Conservation (phyloP, 768 basidiomycete species). For the Paxillus rubicundulus region DNA sequence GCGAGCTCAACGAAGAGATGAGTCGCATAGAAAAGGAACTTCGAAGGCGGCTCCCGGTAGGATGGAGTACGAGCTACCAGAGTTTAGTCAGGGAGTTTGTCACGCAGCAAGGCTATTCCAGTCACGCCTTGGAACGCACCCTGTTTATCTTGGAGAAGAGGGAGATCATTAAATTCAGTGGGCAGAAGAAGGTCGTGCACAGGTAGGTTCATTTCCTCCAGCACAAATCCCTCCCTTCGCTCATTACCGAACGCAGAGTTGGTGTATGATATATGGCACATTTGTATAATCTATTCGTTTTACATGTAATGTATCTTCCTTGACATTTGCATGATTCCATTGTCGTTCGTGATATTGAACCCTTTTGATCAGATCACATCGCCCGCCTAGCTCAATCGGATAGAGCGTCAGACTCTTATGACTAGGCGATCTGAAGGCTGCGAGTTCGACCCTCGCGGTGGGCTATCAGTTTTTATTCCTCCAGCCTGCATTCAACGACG, state of each 20-base stretch:
- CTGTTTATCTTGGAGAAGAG: slow-evolving; percentile 92
- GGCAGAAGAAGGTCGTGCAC: slow-evolving; percentile 57
- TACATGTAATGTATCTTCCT: not conserved
- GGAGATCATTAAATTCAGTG: slow-evolving; percentile 81
- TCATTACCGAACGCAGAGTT: slow-evolving; percentile 20
- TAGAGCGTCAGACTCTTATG: slow-evolving; percentile 66
- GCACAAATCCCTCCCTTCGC: not conserved
- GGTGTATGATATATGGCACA: slow-evolving; percentile 22
- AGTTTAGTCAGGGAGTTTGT: slow-evolving; percentile 92
- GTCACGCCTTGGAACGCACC: slow-evolving; percentile 87
- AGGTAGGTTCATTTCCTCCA: slow-evolving; percentile 27
- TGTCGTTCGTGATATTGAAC: too few relatives aligned
- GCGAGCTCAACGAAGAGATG: slow-evolving; percentile 94
- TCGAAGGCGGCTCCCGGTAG: slow-evolving; percentile 78
- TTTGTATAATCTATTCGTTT: not conserved
- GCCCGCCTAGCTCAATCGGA: slow-evolving; percentile 69
- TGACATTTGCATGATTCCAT: too few relatives aligned
- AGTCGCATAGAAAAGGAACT: slow-evolving; percentile 85
- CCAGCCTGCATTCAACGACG: too few relatives aligned
- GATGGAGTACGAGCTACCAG: slow-evolving; percentile 97
- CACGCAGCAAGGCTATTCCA: slow-evolving; percentile 84
- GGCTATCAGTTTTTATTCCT: slow-evolving; percentile 34
- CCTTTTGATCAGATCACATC: not conserved
- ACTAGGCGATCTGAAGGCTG: slow-evolving; percentile 55
- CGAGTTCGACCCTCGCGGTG: slow-evolving; percentile 66